These are phyloP conservation scores for Lepiota venenata DNA, from an alignment of 768 basidiomycete genomes.

Conservation along the genomic window DNA sequence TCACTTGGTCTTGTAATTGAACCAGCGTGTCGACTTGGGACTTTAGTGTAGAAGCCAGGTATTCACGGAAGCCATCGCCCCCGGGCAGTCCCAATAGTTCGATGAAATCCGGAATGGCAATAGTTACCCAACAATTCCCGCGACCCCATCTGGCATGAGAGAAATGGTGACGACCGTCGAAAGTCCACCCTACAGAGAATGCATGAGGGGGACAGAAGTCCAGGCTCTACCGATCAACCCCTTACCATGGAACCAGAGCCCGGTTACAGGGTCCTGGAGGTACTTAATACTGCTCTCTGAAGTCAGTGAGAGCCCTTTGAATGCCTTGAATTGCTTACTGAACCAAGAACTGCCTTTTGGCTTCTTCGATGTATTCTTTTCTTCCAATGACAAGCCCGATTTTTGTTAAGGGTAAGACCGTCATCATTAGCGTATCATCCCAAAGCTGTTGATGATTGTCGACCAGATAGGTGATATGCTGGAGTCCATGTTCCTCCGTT, in stretches of 20 bases:
- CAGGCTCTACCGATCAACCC: neutral
- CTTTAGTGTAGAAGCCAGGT: slow-evolving; percentile 36
- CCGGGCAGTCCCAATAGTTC: slow-evolving; percentile 38
- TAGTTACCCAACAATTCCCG: slow-evolving; percentile 53
- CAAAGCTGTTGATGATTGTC: slow-evolving; percentile 45
- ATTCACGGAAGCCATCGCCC: slow-evolving; percentile 38
- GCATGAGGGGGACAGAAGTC: neutral
- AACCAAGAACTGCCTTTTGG: slow-evolving; percentile 47
- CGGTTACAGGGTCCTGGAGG: slow-evolving; percentile 39
- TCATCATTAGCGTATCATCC: slow-evolving; percentile 61
- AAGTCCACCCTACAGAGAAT: slow-evolving; percentile 35
- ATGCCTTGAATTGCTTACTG: slow-evolving; percentile 28
- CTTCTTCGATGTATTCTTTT: slow-evolving; percentile 50
- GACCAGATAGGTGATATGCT: slow-evolving; percentile 43
- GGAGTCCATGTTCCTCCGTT: slow-evolving; percentile 42
- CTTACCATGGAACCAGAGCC: slow-evolving; percentile 47
- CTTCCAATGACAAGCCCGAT: slow-evolving; percentile 51
- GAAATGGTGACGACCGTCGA: slow-evolving; percentile 43
- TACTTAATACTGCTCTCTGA: slow-evolving; percentile 34
- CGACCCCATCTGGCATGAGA: slow-evolving; percentile 48
- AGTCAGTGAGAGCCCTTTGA: neutral
- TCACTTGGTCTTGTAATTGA: slow-evolving; percentile 36
- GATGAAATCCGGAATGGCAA: slow-evolving; percentile 46
- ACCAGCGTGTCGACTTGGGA: slow-evolving; percentile 49
- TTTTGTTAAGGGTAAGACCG: slow-evolving; percentile 52